Percentiles rank a stretch among this genome's conserved stretches.
phyloP scores from a whole-genome alignment of 805 yeast species.

The Metschnikowia borealis region DNA sequence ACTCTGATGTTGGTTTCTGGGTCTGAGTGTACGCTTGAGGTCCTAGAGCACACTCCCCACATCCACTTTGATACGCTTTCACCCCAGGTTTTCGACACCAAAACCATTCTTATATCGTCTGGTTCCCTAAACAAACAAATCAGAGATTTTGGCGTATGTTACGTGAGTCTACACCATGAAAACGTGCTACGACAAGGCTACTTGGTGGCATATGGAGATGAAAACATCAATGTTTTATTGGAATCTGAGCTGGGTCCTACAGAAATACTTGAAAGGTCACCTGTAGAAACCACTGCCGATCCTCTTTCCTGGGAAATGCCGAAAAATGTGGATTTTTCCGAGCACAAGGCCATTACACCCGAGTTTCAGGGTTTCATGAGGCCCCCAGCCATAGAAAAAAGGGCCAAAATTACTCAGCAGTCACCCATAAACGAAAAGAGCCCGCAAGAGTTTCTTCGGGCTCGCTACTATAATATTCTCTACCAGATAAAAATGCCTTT shows the following conservation, averaged over 20 bases:
- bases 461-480: constrained; percentile 33
- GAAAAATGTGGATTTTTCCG: neutral
- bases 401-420: neutral
- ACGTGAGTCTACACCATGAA: neutral
- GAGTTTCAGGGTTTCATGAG: neutral
- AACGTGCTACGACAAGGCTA: constrained; percentile 1
- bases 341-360: neutral
- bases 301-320: neutral
- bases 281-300: neutral
- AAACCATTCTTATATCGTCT: neutral
- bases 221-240: neutral
- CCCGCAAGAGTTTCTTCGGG: constrained; percentile 29
- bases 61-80: constrained; percentile 2
- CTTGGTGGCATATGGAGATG: neutral
- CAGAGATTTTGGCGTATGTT: neutral
- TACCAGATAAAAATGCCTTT: constrained; percentile 40
- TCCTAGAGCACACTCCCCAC: neutral
- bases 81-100: neutral
- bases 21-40: neutral
- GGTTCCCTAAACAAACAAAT: neutral
- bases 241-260: neutral
- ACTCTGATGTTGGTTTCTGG: neutral
- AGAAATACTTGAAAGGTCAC: neutral
- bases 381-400: neutral
- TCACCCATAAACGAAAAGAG: constrained; percentile 20